Evolutionary conservation across 2,329 filamentous ascomycete genomes (phyloP), one percentile per base, ranked within the genome.

Genomic region (Ilyonectria robusta): DNA sequence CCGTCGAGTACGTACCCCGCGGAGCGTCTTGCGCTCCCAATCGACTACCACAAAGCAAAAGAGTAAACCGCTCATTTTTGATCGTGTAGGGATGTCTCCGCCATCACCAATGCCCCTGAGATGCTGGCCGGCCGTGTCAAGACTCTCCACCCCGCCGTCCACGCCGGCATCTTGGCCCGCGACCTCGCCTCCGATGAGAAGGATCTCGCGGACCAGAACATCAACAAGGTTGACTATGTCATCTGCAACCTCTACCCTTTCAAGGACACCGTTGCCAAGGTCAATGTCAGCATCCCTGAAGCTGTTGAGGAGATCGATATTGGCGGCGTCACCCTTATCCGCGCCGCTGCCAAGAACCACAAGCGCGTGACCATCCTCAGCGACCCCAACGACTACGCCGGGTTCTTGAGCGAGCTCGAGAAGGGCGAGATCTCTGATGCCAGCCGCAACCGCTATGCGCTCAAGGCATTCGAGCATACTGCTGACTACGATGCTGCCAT

Each of bases 171-270:
- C 76, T 92, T 99, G 69, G 96, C 96, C 67, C 94, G 96, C 72
- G 91, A 98, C 83, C 92, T 98, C 73, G 94, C 93, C 73, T 95
- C 95, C 15, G 96, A 99, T 83, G 94, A 98, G 84, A 97, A 97
- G 84, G 96, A 99, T 79, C 91, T 99, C 56, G 94, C 94, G 58
- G 93, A 96, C 82, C 94, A 97, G 84, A 96, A 94, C 84, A 97
- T 97, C 81, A 89, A 93, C 85, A 97, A 97, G 85, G 94, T 97
- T 67, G 94, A 97, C 88, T 97, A 92, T 77, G 94, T 97, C 76
- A 92, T 99, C 80, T 98, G 96, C 92, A 99, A 99, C 85, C 89
- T 99, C 62, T 98, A 99, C 83, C 96, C 96, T 13, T 99, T 99
- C 91, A 98, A 98, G 86, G 95, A 98, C 81, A 99, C 96, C 35